phyloP scores from a whole-genome alignment of 1,139 yeast genomes.

The Taphrina populina region DNA sequence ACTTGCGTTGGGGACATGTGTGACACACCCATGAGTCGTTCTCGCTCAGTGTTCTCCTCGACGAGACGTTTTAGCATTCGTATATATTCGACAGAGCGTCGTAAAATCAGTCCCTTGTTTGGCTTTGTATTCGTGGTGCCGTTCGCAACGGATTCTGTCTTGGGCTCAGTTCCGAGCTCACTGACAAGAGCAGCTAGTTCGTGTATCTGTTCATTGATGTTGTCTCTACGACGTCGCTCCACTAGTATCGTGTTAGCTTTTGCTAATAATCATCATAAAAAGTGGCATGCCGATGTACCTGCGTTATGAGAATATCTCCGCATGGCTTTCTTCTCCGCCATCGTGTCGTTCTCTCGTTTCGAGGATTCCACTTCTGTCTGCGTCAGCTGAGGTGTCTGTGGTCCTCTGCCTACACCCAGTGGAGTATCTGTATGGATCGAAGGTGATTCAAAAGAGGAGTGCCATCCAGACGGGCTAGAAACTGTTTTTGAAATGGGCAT shows the following conservation, averaged over 20 bases:
- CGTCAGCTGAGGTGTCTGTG: background rate
- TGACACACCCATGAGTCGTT: constrained; percentile 40
- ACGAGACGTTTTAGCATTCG: constrained; percentile 69
- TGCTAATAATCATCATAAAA: too few species aligned
- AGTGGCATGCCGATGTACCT: constrained; percentile 26
- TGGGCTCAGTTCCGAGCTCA: constrained; percentile 43
- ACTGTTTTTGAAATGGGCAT: background rate
- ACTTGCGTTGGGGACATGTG: background rate
- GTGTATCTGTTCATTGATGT: constrained; percentile 83
- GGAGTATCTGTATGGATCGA: background rate
- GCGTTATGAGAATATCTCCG: constrained; percentile 50
- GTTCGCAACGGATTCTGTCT: constrained; percentile 36
- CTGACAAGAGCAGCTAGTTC: constrained; percentile 75
- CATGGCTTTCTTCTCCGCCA: constrained; percentile 47
- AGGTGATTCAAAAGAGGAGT: constrained; percentile 14
- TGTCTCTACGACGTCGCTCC: constrained; percentile 75
- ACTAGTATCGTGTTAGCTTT: constrained; percentile 42
- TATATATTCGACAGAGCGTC: constrained; percentile 82
- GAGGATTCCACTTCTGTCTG: background rate
- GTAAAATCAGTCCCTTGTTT: constrained; percentile 84
- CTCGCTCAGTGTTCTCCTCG: constrained; percentile 53
- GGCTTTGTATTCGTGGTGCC: constrained; percentile 55
- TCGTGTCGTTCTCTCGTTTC: background rate
- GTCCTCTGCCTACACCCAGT: background rate
- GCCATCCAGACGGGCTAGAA: constrained; percentile 21